These are phyloP conservation scores for Cyberlindnera saturnus DNA, from an alignment of 805 yeast species.

Conservation along the genomic window DNA sequence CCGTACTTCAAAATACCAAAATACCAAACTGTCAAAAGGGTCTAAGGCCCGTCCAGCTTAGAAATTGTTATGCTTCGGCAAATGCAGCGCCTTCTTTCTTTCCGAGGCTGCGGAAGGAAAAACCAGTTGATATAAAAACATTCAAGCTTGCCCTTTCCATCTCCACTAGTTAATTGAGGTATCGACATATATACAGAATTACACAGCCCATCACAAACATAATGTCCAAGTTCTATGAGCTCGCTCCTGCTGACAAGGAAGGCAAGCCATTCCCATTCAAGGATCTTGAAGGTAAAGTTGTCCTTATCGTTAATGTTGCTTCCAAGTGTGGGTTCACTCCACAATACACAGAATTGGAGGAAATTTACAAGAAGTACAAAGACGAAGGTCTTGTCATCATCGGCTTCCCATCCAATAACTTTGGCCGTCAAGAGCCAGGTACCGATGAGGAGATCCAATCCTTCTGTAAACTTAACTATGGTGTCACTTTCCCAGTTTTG, in stretches of 20 bases:
- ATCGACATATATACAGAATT: background rate
- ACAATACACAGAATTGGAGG: conserved; percentile 72
- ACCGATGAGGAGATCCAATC: conserved; percentile 60
- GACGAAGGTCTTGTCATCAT: conserved; percentile 61
- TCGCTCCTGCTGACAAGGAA: conserved; percentile 55
- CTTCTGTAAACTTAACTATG: conserved; percentile 78
- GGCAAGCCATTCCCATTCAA: conserved; percentile 55
- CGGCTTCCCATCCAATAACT: conserved; percentile 91
- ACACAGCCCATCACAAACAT: background rate
- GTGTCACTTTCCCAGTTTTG: conserved; percentile 87
- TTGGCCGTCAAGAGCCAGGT: conserved; percentile 76
- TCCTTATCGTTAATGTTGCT: conserved; percentile 81
- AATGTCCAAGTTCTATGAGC: conserved; percentile 61
- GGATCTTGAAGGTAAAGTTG: conserved; percentile 71
- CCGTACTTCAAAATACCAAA: no score
- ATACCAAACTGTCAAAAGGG: no score
- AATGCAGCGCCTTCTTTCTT: no score
- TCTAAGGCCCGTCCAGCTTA: no score
- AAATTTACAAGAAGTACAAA: conserved; percentile 58
- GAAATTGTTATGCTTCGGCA: no score
- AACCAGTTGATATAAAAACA: no score
- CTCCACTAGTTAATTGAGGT: no score
- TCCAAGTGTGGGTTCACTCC: conserved; percentile 82
- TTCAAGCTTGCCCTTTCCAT: no score
- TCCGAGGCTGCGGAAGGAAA: no score